These are phyloP conservation scores for Kickxella alabastrina DNA, from an alignment of 192 early-diverging fungal genomes.

Conservation along the genomic window DNA sequence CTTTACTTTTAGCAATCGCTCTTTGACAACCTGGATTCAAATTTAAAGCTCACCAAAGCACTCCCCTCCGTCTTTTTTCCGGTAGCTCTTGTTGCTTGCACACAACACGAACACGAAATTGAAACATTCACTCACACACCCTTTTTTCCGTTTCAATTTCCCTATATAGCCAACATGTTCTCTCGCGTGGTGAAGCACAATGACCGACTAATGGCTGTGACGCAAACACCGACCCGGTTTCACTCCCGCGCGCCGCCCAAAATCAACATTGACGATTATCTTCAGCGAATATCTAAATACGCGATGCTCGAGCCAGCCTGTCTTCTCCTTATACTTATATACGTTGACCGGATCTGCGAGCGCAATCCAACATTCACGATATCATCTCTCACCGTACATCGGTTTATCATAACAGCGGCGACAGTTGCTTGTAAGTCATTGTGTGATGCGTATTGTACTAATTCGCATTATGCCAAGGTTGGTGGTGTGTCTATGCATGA, in stretches of 20 bases:
- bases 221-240: conserved; percentile 80
- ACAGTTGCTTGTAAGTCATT: conserved; percentile 83
- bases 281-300: conserved; percentile 87
- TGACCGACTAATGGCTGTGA: conserved; percentile 55
- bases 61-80: no score
- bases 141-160: not conserved
- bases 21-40: not conserved
- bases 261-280: conserved; percentile 85
- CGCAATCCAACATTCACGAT: conserved; percentile 77
- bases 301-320: conserved; percentile 85
- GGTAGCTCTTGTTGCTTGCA: no score
- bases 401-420: conserved; percentile 87
- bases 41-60: no score
- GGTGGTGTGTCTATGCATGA: conserved; percentile 92
- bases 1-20: not conserved
- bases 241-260: conserved; percentile 88
- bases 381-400: conserved; percentile 88
- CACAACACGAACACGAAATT: no score
- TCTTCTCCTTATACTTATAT: conserved; percentile 84
- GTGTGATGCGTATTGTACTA: conserved; percentile 94
- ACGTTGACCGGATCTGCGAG: conserved; percentile 88
- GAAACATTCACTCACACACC: no score
- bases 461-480: conserved; percentile 91
- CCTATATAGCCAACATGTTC: conserved; percentile 48
- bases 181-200: conserved; percentile 59